Evolutionary conservation across 306 rosid genomes (phyloP).

Genomic region (Pterocarpus macrocarpus): DNA sequence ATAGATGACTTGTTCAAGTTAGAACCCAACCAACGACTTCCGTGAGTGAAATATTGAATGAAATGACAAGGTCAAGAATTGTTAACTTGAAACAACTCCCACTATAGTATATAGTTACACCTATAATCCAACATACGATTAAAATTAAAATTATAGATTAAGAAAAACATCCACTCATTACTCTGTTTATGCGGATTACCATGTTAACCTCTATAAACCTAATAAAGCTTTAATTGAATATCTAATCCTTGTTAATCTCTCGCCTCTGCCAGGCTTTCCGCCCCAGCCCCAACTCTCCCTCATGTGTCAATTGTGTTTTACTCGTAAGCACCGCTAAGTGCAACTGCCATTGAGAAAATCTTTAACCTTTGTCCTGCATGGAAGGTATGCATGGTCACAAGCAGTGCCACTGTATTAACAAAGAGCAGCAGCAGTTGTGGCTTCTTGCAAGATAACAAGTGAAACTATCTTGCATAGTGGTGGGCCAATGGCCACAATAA

Average conservation of each 20-base stretch:
- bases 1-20: too few relatives aligned
- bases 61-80: not conserved
- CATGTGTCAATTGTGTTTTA: not conserved
- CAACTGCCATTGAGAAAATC: not conserved
- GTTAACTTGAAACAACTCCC: not conserved
- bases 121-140: not conserved
- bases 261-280: not conserved
- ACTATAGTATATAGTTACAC: not conserved
- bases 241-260: not conserved
- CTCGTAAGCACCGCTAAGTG: not conserved
- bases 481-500: not conserved
- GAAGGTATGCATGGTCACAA: not conserved
- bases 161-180: not conserved
- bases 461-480: slow-evolving; percentile 22
- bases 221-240: not conserved
- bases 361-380: not conserved
- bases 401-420: not conserved
- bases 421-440: not conserved
- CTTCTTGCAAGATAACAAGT: slow-evolving; percentile 17
- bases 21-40: too few relatives aligned
- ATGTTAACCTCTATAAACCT: not conserved
- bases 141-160: not conserved
- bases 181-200: not conserved
- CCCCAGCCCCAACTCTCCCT: not conserved
- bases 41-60: not conserved